Percentiles rank a stretch among this genome's conserved stretches.
Evolutionary conservation across 805 yeast genomes (phyloP).

Genomic region (Kazachstania psychrophila): DNA sequence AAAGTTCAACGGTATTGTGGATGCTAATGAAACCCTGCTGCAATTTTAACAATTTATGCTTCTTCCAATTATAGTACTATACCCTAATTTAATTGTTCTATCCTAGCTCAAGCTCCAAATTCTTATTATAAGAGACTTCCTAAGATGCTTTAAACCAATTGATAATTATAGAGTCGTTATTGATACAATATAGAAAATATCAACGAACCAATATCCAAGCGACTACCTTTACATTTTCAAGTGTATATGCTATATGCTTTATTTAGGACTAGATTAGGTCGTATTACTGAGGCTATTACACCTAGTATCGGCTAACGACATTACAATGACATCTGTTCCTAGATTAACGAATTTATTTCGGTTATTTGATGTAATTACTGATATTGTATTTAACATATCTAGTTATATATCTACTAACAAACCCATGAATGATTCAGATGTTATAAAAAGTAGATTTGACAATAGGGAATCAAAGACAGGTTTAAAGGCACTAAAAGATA

Average conservation of each 20-base stretch:
- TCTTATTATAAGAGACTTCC: conserved; percentile 65
- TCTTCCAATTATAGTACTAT: no score
- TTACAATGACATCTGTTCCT: conserved; percentile 39
- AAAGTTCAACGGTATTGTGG: neutral
- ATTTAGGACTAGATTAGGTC: conserved; percentile 52
- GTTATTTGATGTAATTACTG: no score
- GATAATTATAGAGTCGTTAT: conserved; percentile 57
- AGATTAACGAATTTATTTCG: conserved; percentile 60
- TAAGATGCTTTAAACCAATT: conserved; percentile 76
- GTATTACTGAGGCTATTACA: conserved; percentile 40
- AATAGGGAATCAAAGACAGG: no score
- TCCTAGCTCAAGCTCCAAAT: conserved; percentile 32
- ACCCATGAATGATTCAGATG: no score
- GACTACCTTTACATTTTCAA: conserved; percentile 33
- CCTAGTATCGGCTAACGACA: conserved; percentile 43
- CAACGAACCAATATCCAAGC: conserved; percentile 43
- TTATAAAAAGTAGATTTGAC: no score
- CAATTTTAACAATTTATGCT: no score
- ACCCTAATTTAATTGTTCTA: conserved; percentile 35
- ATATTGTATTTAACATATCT: no score
- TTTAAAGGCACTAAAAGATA: no score
- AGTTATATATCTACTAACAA: no score
- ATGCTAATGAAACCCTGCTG: neutral
- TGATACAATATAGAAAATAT: conserved; percentile 48
- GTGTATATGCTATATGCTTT: conserved; percentile 52